These are phyloP conservation scores for Apophysomyces variabilis DNA, from an alignment of 371 early-diverging fungal species.

Conservation along the genomic window DNA sequence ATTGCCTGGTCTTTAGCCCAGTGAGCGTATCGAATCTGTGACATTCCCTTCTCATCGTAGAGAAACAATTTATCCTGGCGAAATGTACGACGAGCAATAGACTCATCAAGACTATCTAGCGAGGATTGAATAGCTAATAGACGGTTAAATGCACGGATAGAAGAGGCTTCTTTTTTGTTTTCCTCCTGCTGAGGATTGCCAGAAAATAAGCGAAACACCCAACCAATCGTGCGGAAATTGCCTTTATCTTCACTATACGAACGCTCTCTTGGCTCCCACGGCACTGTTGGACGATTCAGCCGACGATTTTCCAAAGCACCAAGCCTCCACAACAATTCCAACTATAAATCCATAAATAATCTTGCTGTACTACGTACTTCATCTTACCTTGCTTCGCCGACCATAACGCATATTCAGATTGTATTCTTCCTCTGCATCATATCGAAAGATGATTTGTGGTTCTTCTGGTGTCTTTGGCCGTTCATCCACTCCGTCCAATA, in stretches of 20 bases:
- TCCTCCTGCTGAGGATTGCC: conserved; percentile 72
- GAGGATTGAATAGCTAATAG: conserved; percentile 68
- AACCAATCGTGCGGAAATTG: conserved; percentile 67
- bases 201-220: conserved; percentile 72
- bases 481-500: conserved; percentile 57
- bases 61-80: conserved; percentile 58
- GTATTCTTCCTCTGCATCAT: conserved; percentile 64
- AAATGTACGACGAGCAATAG: conserved; percentile 62
- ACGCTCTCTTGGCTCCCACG: conserved; percentile 64
- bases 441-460: conserved; percentile 71
- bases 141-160: conserved; percentile 69
- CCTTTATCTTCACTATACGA: conserved; percentile 59
- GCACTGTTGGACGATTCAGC: conserved; percentile 63
- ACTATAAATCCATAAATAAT: conserved; percentile 25
- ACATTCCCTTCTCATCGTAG: conserved; percentile 61
- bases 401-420: conserved; percentile 75
- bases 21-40: conserved; percentile 56
- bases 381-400: conserved; percentile 68
- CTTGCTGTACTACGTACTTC: neutral
- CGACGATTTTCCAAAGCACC: conserved; percentile 64
- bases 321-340: conserved; percentile 69
- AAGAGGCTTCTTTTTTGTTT: conserved; percentile 65
- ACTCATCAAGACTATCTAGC: conserved; percentile 67
- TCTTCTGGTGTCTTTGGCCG: conserved; percentile 71
- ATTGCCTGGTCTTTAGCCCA: conserved; percentile 61